A percentile compares a stretch with the other conserved stretches of the same genome.
Evolutionary conservation across 2,329 filamentous ascomycete species (phyloP).

Genomic region (Massarina eburnea): DNA sequence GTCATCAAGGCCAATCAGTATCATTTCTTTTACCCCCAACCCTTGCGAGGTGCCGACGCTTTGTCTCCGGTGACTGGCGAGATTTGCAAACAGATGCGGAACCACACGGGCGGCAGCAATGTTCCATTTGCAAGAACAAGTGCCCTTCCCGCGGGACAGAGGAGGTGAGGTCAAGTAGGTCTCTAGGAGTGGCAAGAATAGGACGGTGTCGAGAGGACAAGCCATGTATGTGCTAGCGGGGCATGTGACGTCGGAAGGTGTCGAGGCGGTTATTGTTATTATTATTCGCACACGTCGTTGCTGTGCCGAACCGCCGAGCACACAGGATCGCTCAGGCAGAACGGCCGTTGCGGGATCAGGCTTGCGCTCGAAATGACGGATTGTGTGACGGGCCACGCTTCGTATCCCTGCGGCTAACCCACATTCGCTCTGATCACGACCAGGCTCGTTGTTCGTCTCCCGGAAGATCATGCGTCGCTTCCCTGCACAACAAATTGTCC

Average conservation of each 20-base stretch:
- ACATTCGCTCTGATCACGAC: slow-evolving; percentile 27
- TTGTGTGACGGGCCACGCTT: slow-evolving; percentile 23
- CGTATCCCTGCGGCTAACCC: slow-evolving; percentile 33
- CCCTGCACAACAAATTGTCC: slow-evolving; percentile 26
- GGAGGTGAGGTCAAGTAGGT: no score
- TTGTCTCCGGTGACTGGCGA: slow-evolving; percentile 18
- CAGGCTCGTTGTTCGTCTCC: slow-evolving; percentile 24
- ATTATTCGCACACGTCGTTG: no score
- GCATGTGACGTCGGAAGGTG: no score
- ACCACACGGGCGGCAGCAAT: slow-evolving; percentile 20
- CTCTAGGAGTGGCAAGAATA: no score
- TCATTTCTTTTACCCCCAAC: slow-evolving; percentile 23
- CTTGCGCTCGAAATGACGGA: slow-evolving; percentile 13
- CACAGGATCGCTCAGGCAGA: neutral
- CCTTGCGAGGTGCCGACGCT: slow-evolving; percentile 17
- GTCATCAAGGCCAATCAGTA: slow-evolving; percentile 1
- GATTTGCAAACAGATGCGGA: slow-evolving; percentile 16
- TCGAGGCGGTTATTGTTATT: no score
- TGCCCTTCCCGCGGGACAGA: no score
- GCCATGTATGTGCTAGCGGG: no score
- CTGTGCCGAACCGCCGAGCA: neutral
- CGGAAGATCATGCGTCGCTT: slow-evolving; percentile 40
- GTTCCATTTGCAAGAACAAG: no score
- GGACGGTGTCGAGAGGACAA: no score
- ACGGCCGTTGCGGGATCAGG: neutral